Conservation (phyloP, 768 basidiomycete genomes). For the Leucosporidium scottii region DNA sequence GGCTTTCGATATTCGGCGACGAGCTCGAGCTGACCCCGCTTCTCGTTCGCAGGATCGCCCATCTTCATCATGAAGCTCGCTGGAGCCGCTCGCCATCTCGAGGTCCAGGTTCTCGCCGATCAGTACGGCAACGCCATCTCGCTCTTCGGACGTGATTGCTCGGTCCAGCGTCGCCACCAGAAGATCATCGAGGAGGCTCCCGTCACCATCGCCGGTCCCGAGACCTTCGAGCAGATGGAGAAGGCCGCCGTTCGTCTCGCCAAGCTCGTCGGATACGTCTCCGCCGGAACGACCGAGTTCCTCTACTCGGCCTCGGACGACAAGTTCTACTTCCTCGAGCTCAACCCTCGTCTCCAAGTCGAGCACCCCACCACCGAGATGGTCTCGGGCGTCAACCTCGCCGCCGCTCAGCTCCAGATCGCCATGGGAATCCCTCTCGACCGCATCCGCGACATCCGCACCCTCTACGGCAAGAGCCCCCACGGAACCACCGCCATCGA, state of each 20-base stretch:
- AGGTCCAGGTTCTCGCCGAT: slow-evolving; percentile 96
- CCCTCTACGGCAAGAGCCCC: slow-evolving; percentile 88
- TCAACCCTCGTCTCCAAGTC: slow-evolving; percentile 98
- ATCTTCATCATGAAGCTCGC: slow-evolving; percentile 99
- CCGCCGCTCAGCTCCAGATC: slow-evolving; percentile 91
- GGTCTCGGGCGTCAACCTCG: slow-evolving; percentile 98
- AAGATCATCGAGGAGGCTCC: slow-evolving; percentile 99
- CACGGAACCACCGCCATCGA: slow-evolving; percentile 86
- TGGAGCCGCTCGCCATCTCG: slow-evolving; percentile 91
- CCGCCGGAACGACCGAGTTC: slow-evolving; percentile 77
- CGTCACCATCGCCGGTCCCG: slow-evolving; percentile 88
- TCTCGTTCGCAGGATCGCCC: slow-evolving; percentile 64
- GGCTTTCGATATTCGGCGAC: background rate
- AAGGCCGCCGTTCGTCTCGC: slow-evolving; percentile 98
- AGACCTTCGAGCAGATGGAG: slow-evolving; percentile 95
- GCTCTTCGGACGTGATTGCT: slow-evolving; percentile 97
- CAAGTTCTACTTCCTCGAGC: slow-evolving; percentile 90
- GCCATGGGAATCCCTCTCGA: slow-evolving; percentile 98
- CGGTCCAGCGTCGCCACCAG: slow-evolving; percentile 97
- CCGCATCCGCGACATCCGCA: slow-evolving; percentile 89
- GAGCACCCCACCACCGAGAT: slow-evolving; percentile 99
- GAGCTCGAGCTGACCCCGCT: slow-evolving; percentile 8
- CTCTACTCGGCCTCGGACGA: slow-evolving; percentile 91
- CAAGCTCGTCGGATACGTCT: slow-evolving; percentile 97
- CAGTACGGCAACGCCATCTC: slow-evolving; percentile 99